A percentile compares a stretch with the other conserved stretches of the same genome.
Evolutionary conservation across 169 alveolate genomes (phyloP).

Genomic region (Plasmodium inui): DNA sequence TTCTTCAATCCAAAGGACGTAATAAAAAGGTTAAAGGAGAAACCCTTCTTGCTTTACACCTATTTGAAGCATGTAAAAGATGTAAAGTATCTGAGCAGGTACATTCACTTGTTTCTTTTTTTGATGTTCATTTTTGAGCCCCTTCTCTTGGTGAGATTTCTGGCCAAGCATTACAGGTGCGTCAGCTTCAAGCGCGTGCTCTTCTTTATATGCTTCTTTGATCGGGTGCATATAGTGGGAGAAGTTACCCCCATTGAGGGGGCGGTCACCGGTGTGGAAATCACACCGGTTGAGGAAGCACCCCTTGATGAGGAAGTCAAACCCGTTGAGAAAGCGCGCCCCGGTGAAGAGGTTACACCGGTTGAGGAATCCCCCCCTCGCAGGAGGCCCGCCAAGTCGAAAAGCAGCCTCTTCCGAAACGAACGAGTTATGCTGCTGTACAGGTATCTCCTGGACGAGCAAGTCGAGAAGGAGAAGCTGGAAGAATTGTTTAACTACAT

Average conservation of each 20-base stretch:
- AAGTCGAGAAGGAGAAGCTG: conserved; percentile 12
- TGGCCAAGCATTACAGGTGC: conserved; percentile 15
- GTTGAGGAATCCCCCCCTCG: neutral
- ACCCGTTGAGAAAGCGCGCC: neutral
- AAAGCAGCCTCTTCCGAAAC: conserved; percentile 12
- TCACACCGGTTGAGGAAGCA: neutral
- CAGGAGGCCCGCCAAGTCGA: neutral
- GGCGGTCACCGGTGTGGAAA: neutral
- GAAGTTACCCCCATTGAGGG: neutral
- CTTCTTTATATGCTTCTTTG: conserved; percentile 34
- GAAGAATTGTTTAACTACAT: neutral
- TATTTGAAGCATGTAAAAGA: conserved; percentile 40
- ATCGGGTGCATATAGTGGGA: neutral
- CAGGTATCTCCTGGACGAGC: conserved; percentile 17
- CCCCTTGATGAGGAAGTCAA: neutral
- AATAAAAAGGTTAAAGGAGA: conserved; percentile 44
- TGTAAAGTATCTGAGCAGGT: conserved; percentile 2
- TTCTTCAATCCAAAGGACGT: conserved; percentile 40
- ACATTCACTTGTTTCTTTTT: conserved; percentile 17
- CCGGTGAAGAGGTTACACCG: neutral
- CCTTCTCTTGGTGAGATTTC: neutral
- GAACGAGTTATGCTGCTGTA: conserved; percentile 25
- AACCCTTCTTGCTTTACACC: conserved; percentile 41
- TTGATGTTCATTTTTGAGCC: conserved; percentile 62
- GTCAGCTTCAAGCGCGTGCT: conserved; percentile 18